These are phyloP conservation scores for Carpinus viminea DNA, from an alignment of 306 rosid species.

Conservation along the genomic window DNA sequence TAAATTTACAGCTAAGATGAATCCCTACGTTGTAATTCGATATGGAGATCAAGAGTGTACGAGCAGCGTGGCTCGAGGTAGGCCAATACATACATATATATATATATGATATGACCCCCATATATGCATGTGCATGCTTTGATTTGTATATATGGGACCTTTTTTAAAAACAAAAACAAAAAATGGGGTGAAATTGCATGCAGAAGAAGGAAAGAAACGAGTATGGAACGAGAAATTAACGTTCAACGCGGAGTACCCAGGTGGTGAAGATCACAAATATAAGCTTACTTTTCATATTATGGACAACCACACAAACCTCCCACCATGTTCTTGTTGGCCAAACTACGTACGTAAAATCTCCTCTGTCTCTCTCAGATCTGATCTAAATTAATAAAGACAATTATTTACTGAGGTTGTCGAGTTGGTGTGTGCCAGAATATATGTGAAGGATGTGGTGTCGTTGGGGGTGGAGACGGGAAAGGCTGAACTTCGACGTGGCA, in stretches of 20 bases:
- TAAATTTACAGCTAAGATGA: slow-evolving; percentile 20
- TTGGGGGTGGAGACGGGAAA: slow-evolving; percentile 8
- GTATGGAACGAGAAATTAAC: slow-evolving; percentile 12
- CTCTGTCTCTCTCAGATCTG: no score
- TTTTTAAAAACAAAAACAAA: background rate
- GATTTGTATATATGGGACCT: background rate
- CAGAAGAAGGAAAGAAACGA: slow-evolving; percentile 15
- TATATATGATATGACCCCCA: no score
- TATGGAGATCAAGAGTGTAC: slow-evolving; percentile 19
- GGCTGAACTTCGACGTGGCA: slow-evolving; percentile 10
- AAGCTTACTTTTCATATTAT: slow-evolving; percentile 18
- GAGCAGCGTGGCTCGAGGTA: slow-evolving; percentile 18
- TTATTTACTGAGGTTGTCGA: no score
- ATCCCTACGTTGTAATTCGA: slow-evolving; percentile 12
- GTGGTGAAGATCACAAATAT: slow-evolving; percentile 17
- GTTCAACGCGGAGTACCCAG: slow-evolving; percentile 15
- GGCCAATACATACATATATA: background rate
- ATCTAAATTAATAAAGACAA: no score
- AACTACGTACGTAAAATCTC: no score
- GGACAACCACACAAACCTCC: slow-evolving; percentile 15
- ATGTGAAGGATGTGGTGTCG: slow-evolving; percentile 21
- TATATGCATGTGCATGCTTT: background rate
- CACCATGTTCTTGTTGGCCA: slow-evolving; percentile 12
- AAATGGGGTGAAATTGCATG: background rate
- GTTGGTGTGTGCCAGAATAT: slow-evolving; percentile 8